A percentile compares a stretch with the other conserved stretches of the same genome.
phyloP scores from a whole-genome alignment of 2,329 filamentous ascomycete species.

The Talaromyces sp. region DNA sequence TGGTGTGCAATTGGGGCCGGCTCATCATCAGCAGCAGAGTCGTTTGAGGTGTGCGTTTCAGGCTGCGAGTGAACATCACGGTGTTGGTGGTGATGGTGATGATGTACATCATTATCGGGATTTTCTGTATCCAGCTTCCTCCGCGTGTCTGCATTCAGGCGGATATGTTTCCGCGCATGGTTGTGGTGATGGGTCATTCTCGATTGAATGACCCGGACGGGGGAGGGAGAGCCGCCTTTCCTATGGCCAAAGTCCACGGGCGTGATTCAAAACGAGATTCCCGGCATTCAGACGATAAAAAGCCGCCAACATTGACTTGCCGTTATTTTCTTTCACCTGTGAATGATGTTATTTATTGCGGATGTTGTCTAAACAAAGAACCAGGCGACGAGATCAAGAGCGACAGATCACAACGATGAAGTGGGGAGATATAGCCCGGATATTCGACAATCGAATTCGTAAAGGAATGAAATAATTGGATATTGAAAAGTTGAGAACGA shows the following conservation, averaged over 20 bases:
- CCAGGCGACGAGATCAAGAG: background rate
- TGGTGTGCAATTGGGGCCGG: background rate
- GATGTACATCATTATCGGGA: background rate
- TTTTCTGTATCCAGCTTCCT: background rate
- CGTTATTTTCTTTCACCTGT: too few species aligned
- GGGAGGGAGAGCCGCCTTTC: too few species aligned
- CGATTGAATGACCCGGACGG: conserved; percentile 6
- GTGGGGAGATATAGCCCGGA: background rate
- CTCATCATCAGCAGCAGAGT: background rate
- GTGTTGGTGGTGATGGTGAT: background rate
- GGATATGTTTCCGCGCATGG: conserved; percentile 5
- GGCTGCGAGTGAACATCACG: background rate
- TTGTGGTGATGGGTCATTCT: conserved; percentile 13
- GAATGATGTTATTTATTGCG: background rate
- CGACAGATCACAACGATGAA: background rate
- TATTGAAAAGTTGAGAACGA: background rate
- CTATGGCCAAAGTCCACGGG: background rate
- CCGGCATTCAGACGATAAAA: conserved; percentile 1
- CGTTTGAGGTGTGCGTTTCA: background rate
- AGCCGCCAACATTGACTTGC: background rate
- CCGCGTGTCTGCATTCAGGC: conserved; percentile 3
- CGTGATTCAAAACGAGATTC: background rate
- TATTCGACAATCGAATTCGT: background rate
- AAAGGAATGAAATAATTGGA: background rate
- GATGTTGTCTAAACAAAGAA: background rate